Percentiles rank a stretch among this genome's conserved stretches.
These are phyloP conservation scores for Sphagnurus paluster DNA, from an alignment of 1,284 basidiomycete species.

Conservation along the genomic window DNA sequence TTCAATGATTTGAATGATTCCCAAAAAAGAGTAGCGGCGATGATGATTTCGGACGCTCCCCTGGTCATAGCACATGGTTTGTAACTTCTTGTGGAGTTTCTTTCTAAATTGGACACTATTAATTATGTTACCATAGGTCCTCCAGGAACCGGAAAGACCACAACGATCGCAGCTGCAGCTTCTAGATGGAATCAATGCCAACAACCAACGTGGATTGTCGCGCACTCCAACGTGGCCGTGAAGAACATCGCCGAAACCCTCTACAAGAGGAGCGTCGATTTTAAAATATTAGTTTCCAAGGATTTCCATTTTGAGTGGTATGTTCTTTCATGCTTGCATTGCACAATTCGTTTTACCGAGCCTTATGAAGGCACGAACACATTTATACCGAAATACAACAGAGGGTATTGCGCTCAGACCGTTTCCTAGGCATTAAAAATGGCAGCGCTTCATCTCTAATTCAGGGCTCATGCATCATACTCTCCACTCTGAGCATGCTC, in stretches of 20 bases:
- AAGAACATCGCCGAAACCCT: conserved; percentile 63
- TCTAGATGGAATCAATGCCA: conserved; percentile 22
- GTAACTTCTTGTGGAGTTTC: too few relatives aligned
- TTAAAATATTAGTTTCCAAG: conserved; percentile 52
- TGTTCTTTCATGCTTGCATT: conserved; percentile 16
- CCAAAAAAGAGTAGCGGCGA: conserved; percentile 25
- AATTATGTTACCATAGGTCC: conserved; percentile 35
- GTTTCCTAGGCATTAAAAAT: conserved; percentile 24
- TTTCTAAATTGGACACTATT: conserved; percentile 31
- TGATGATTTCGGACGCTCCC: conserved; percentile 26
- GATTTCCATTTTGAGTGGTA: conserved; percentile 52
- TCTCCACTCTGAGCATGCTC: conserved; percentile 45
- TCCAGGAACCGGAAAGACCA: conserved; percentile 53
- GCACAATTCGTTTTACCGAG: neutral
- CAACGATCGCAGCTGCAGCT: conserved; percentile 54
- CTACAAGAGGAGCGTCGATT: conserved; percentile 35
- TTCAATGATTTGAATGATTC: conserved; percentile 29
- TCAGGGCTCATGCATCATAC: conserved; percentile 31
- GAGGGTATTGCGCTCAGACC: conserved; percentile 38
- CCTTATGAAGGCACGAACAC: conserved; percentile 45
- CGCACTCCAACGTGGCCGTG: conserved; percentile 54
- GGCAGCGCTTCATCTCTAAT: conserved; percentile 25
- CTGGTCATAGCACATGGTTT: conserved; percentile 35
- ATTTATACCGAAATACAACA: conserved; percentile 36
- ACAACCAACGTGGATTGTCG: conserved; percentile 49